These are phyloP conservation scores for Neofusicoccum laricinum DNA, from an alignment of 2,329 filamentous ascomycete genomes.

Conservation along the genomic window DNA sequence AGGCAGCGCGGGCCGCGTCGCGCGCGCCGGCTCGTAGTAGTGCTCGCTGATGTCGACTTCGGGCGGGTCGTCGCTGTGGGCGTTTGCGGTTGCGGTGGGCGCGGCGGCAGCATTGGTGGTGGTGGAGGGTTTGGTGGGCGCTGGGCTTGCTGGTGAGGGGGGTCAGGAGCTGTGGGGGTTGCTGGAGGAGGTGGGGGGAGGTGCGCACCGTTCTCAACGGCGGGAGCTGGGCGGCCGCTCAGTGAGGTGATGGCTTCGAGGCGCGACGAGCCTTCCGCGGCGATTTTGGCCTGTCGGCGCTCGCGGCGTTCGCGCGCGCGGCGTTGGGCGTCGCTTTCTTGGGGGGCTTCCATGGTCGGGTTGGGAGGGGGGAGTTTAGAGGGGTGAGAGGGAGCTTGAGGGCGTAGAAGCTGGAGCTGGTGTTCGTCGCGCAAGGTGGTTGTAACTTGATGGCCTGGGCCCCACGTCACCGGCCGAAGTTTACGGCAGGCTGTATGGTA, in stretches of 20 bases:
- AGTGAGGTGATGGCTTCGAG: constrained; percentile 74
- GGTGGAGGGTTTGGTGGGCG: constrained; percentile 24
- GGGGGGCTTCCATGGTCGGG: neutral
- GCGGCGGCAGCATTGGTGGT: too few relatives aligned
- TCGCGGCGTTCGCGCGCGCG: constrained; percentile 76
- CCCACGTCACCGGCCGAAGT: constrained; percentile 2
- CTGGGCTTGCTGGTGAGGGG: neutral
- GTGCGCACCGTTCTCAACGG: constrained; percentile 41
- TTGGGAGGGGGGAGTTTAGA: neutral
- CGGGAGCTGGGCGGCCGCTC: constrained; percentile 49
- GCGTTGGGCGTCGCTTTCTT: constrained; percentile 44
- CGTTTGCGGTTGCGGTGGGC: constrained; percentile 25
- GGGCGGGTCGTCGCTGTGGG: constrained; percentile 54
- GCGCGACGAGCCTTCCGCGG: constrained; percentile 65
- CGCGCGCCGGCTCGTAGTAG: constrained; percentile 57
- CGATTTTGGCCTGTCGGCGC: constrained; percentile 75
- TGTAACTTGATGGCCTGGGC: neutral
- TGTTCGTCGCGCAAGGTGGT: constrained; percentile 3
- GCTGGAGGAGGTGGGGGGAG: neutral
- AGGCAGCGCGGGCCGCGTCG: constrained; percentile 28
- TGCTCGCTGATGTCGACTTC: constrained; percentile 79
- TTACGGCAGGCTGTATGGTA: neutral
- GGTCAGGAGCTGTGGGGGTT: neutral
- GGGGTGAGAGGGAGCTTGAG: neutral
- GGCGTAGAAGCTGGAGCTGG: neutral